Conservation (phyloP, 225 moss, liverwort and hornwort genomes). For the Physcomitrium patens region DNA sequence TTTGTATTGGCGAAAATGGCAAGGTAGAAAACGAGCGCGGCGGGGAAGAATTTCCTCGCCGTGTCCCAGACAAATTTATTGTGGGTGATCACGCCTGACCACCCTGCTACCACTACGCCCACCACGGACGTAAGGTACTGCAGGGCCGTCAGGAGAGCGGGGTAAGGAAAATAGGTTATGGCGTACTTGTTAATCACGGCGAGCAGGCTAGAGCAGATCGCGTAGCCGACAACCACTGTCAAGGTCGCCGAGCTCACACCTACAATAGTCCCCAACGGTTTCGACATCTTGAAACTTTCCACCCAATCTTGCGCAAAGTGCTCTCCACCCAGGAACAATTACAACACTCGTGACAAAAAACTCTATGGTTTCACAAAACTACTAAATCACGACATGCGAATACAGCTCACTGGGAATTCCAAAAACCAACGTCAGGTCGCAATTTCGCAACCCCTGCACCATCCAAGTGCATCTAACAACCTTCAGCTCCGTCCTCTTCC, state of each 20-base stretch:
- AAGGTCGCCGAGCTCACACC: background rate
- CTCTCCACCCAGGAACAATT: too few species aligned
- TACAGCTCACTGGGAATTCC: too few species aligned
- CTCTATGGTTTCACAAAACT: too few species aligned
- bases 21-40: conserved; percentile 54
- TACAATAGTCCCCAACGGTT: background rate
- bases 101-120: conserved; percentile 28
- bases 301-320: too few species aligned
- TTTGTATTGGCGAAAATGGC: conserved; percentile 62
- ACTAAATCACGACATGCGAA: too few species aligned
- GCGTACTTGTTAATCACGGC: conserved; percentile 50
- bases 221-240: conserved; percentile 35
- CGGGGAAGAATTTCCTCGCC: conserved; percentile 50
- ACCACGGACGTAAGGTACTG: conserved; percentile 35
- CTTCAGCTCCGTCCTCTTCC: too few species aligned
- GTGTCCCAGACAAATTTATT: conserved; percentile 43
- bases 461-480: too few species aligned
- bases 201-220: conserved; percentile 42
- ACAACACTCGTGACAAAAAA: too few species aligned
- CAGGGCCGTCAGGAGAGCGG: conserved; percentile 33
- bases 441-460: too few species aligned
- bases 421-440: too few species aligned
- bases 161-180: conserved; percentile 42
- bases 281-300: too few species aligned
- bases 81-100: conserved; percentile 39